Evolutionary conservation across 768 basidiomycete genomes (phyloP).

Genomic region (Tulasnella sp.): DNA sequence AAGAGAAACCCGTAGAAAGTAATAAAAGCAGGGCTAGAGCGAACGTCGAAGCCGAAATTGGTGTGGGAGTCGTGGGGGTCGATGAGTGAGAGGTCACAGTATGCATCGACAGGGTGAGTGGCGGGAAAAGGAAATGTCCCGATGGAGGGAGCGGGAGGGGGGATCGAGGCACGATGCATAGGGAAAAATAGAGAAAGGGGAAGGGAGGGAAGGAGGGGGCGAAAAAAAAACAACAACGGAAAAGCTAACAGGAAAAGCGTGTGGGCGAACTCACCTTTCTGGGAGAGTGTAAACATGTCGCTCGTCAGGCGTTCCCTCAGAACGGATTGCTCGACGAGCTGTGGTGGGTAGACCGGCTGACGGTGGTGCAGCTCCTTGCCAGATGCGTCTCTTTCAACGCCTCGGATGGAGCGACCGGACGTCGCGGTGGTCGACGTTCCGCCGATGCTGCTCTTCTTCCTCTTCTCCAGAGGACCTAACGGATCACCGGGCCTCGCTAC

Average conservation of each 20-base stretch:
- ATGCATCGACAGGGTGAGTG: constrained; percentile 11
- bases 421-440: neutral
- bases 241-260: neutral
- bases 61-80: constrained; percentile 5
- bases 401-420: neutral
- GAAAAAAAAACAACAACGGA: neutral
- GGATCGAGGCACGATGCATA: constrained; percentile 10
- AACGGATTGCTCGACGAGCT: constrained; percentile 28
- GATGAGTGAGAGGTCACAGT: constrained; percentile 7
- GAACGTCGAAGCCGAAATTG: neutral
- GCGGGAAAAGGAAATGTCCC: constrained; percentile 14
- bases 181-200: neutral
- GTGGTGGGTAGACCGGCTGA: constrained; percentile 17
- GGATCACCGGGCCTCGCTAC: constrained; percentile 7
- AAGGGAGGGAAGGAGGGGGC: neutral
- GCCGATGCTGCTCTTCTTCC: neutral
- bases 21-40: constrained; percentile 3
- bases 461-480: neutral
- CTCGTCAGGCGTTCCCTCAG: constrained; percentile 27
- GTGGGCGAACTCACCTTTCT: constrained; percentile 23
- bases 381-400: constrained; percentile 12
- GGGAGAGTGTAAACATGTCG: constrained; percentile 29
- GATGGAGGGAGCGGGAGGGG: neutral
- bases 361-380: neutral
- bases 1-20: neutral